Evolutionary conservation across 2,329 filamentous ascomycete genomes (phyloP).

Genomic region (Clonostachys sp.): DNA sequence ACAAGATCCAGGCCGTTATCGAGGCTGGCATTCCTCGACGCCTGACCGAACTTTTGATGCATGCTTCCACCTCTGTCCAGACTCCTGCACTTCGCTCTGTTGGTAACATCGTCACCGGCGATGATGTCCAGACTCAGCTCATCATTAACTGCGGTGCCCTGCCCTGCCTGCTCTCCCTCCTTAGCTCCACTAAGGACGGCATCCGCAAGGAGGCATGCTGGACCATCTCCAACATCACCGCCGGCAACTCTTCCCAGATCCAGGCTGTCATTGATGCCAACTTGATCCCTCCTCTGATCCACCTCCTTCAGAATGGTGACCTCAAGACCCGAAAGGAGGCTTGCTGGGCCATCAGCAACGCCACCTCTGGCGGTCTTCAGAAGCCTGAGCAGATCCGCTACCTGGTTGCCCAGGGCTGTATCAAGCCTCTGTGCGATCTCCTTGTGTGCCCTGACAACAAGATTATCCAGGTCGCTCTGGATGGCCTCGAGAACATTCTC

Average conservation of each 20-base stretch:
- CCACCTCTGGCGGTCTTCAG: constrained; percentile 93
- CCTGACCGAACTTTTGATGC: constrained; percentile 95
- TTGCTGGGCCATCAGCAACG: constrained; percentile 99
- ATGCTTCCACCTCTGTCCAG: constrained; percentile 96
- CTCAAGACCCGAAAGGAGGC: constrained; percentile 99
- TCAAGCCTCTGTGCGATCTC: constrained; percentile 94
- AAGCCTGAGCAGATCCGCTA: constrained; percentile 99
- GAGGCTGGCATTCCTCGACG: constrained; percentile 96
- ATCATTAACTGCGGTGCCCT: constrained; percentile 98
- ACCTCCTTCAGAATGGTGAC: constrained; percentile 92
- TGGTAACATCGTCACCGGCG: constrained; percentile 97
- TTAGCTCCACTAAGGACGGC: constrained; percentile 96
- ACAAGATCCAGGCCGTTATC: constrained; percentile 99
- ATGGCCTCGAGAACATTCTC: constrained; percentile 97
- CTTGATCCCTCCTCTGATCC: constrained; percentile 93
- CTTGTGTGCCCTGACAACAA: constrained; percentile 98
- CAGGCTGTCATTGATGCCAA: constrained; percentile 95
- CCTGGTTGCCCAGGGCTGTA: constrained; percentile 88
- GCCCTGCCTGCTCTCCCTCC: constrained; percentile 83
- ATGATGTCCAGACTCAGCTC: constrained; percentile 97
- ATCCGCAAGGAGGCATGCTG: constrained; percentile 99
- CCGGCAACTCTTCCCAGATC: constrained; percentile 96
- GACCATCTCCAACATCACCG: constrained; percentile 99
- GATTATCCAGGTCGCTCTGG: constrained; percentile 97
- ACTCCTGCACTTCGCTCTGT: constrained; percentile 95